Evolutionary conservation across 495 filamentous ascomycete species (phyloP), one percentile per base, ranked within the genome.

Genomic region (Hypoxylon rickii): DNA sequence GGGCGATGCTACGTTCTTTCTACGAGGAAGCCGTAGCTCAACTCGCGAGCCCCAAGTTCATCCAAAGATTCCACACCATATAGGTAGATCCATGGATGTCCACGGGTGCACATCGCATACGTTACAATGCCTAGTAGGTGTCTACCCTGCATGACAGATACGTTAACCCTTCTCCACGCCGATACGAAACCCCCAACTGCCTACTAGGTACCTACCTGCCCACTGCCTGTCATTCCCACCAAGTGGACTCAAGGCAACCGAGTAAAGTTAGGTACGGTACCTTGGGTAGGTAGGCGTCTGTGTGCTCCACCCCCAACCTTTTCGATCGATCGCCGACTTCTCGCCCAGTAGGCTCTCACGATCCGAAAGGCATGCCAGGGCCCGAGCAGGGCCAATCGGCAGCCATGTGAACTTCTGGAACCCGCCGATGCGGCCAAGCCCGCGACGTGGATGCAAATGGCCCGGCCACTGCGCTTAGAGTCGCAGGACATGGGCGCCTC

Each of bases 351-450:
- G 58, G 42, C 47, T 21, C 56, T 52, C 47, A 43, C 51, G 46
- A 51, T 44, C 48, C 51, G 46, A 48, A 21, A 29, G 16, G 11
- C 17, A 43, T 49, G 34, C 54, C 26, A 51, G 48, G 60, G 39
- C 38, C 44, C 40, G 43, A 34, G 7, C 33, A 55, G 40, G 29
- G 17, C 60, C 60, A 64, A 64, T 64, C 60, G 60, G 60, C 45
- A 64, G 55, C 55, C 29, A 55, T 20, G 45, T 37, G 49, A 59
- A 39, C 33, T 64, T 55, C 45, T 55, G 60, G 60, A 59, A 59
- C 50, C 60, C 60, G 55, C 60, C 60, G 60, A 64, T 64, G 60
- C 60, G 49, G 60, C 54, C 60, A 59, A 58, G 60, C 49, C 60
- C 60, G 60, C 57, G n/a, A 33, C 20, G 32, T 43, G 22, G 44